Evolutionary conservation across 768 basidiomycete species (phyloP).

Genomic region (Boletus rubroflammeus): DNA sequence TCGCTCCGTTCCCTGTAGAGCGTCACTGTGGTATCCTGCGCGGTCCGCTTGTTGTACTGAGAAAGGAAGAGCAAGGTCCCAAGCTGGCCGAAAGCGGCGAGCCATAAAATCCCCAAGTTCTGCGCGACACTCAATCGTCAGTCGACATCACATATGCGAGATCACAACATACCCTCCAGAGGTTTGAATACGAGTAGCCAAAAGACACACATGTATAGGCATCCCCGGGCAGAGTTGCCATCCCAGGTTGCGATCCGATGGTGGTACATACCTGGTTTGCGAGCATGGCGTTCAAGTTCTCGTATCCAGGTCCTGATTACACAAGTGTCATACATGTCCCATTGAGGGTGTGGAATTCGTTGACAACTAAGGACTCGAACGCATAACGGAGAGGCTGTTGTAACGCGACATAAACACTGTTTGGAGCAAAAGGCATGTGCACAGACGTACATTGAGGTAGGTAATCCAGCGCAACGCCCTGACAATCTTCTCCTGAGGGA

Average conservation of each 20-base stretch:
- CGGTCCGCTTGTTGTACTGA: slow-evolving; percentile 29
- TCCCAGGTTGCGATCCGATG: slow-evolving; percentile 39
- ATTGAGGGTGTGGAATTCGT: slow-evolving; percentile 44
- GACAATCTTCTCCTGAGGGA: slow-evolving; percentile 16
- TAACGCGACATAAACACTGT: slow-evolving; percentile 29
- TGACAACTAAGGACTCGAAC: slow-evolving; percentile 36
- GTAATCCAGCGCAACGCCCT: slow-evolving; percentile 18
- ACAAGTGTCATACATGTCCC: slow-evolving; percentile 35
- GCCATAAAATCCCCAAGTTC: slow-evolving; percentile 44
- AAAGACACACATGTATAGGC: slow-evolving; percentile 36
- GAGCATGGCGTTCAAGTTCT: slow-evolving; percentile 27
- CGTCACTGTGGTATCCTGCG: slow-evolving; percentile 31
- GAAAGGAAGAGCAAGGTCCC: slow-evolving; percentile 35
- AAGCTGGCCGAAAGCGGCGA: slow-evolving; percentile 41
- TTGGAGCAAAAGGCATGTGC: slow-evolving; percentile 31
- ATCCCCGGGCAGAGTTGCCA: slow-evolving; percentile 39
- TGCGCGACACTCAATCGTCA: slow-evolving; percentile 4
- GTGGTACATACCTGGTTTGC: slow-evolving; percentile 43
- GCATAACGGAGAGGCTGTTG: slow-evolving; percentile 32
- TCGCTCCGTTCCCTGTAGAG: slow-evolving; percentile 17
- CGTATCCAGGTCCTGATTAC: slow-evolving; percentile 35
- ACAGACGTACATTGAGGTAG: slow-evolving; percentile 27
- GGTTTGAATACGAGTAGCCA: slow-evolving; percentile 24
- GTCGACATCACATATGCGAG: neutral
- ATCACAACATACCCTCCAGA: slow-evolving; percentile 35